phyloP scores from a whole-genome alignment of 2,329 filamentous ascomycete genomes.

The Fusarium nygamai region DNA sequence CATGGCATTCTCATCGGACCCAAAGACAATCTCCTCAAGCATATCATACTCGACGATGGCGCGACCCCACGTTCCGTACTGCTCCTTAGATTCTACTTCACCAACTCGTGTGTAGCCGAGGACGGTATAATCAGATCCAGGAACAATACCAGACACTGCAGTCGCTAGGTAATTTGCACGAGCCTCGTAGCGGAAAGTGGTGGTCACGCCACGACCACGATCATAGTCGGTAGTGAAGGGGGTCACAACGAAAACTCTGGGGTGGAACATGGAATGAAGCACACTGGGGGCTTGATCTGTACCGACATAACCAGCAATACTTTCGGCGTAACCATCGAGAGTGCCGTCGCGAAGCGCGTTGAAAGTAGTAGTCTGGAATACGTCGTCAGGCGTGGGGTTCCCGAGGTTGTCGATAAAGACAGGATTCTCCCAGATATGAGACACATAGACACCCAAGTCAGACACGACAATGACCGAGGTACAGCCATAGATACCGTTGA shows the following conservation, averaged over 20 bases:
- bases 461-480: constrained; percentile 34
- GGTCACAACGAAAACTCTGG: constrained; percentile 29
- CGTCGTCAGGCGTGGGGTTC: not conserved
- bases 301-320: constrained; percentile 10
- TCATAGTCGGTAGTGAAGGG: constrained; percentile 11
- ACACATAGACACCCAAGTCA: constrained; percentile 30
- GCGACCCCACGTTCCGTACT: not conserved
- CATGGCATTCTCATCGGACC: not conserved
- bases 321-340: not conserved
- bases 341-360: constrained; percentile 24
- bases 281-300: constrained; percentile 5
- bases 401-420: constrained; percentile 16
- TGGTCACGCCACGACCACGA: not conserved
- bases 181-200: not conserved
- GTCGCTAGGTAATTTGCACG: constrained; percentile 6
- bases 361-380: constrained; percentile 8
- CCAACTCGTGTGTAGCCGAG: constrained; percentile 14
- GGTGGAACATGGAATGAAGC: constrained; percentile 13
- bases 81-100: not conserved
- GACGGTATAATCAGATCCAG: constrained; percentile 15
- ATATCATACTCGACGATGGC: constrained; percentile 25
- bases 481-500: constrained; percentile 38
- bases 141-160: constrained; percentile 5
- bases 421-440: constrained; percentile 38
- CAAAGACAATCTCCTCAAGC: not conserved